Conservation (phyloP, 2,329 filamentous ascomycete genomes). For the Neofusicoccum sp. region DNA sequence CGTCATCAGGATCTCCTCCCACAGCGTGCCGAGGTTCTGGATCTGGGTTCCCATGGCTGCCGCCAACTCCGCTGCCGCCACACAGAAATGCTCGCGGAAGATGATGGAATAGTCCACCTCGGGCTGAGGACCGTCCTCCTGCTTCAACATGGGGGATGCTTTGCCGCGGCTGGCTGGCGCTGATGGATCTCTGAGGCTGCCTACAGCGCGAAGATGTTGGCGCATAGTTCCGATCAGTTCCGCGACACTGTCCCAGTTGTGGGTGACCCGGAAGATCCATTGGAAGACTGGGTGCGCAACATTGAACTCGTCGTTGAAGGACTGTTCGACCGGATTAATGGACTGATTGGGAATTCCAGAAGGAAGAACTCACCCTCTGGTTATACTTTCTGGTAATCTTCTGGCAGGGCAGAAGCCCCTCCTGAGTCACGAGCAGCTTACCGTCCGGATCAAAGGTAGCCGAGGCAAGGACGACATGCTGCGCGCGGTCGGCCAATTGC, state of each 20-base stretch:
- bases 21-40: constrained; percentile 67
- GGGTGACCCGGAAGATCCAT: constrained; percentile 82
- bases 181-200: constrained; percentile 37
- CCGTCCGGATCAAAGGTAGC: constrained; percentile 70
- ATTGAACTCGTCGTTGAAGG: constrained; percentile 73
- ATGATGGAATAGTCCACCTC: constrained; percentile 72
- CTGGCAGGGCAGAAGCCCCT: constrained; percentile 69
- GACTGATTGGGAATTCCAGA: not conserved
- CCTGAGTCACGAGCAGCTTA: constrained; percentile 68
- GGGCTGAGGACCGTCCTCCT: constrained; percentile 52
- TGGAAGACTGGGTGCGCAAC: constrained; percentile 78
- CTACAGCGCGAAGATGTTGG: constrained; percentile 63
- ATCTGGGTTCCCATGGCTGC: constrained; percentile 65
- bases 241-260: constrained; percentile 72
- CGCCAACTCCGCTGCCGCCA: constrained; percentile 75
- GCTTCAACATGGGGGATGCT: constrained; percentile 20
- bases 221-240: constrained; percentile 73
- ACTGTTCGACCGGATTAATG: constrained; percentile 35
- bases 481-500: constrained; percentile 48
- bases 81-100: constrained; percentile 82
- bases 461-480: constrained; percentile 58
- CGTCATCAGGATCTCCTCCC: constrained; percentile 74
- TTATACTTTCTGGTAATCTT: constrained; percentile 70
- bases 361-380: constrained; percentile 14
- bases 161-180: constrained; percentile 30